Conservation (phyloP, 2,329 filamentous ascomycete genomes). For the Neurospora sp. region DNA sequence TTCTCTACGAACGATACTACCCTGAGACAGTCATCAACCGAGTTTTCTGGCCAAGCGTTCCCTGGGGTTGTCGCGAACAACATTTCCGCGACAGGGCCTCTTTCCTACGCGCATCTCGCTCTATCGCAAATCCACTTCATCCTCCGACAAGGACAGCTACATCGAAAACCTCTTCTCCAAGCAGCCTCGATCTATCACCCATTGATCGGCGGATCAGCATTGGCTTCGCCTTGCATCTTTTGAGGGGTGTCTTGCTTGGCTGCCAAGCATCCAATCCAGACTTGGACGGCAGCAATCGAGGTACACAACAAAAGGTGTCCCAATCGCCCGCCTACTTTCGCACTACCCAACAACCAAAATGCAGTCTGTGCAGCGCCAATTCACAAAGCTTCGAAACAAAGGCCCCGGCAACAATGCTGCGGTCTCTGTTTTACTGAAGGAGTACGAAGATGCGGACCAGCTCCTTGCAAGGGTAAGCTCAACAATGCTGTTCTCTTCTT, state of each 20-base stretch:
- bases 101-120: not conserved
- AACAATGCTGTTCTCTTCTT: not conserved
- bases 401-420: slow-evolving; percentile 66
- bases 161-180: not conserved
- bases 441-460: slow-evolving; percentile 71
- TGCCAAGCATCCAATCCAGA: not conserved
- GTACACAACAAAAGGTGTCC: not conserved
- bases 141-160: not conserved
- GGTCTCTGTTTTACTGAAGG: slow-evolving; percentile 62
- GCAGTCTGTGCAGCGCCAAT: slow-evolving; percentile 64
- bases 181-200: not conserved
- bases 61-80: not conserved
- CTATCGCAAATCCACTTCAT: not conserved
- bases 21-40: not conserved
- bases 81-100: not conserved
- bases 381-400: slow-evolving; percentile 60
- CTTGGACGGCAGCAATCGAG: not conserved
- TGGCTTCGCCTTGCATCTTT: not conserved
- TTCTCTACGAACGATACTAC: not conserved
- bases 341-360: slow-evolving; percentile 31
- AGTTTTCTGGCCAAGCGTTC: not conserved
- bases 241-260: not conserved
- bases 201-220: not conserved
- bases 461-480: slow-evolving; percentile 56
- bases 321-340: not conserved